Base-by-base conservation (phyloP, 371 early-diverging fungal species). In the Smittium mucronatum region DNA sequence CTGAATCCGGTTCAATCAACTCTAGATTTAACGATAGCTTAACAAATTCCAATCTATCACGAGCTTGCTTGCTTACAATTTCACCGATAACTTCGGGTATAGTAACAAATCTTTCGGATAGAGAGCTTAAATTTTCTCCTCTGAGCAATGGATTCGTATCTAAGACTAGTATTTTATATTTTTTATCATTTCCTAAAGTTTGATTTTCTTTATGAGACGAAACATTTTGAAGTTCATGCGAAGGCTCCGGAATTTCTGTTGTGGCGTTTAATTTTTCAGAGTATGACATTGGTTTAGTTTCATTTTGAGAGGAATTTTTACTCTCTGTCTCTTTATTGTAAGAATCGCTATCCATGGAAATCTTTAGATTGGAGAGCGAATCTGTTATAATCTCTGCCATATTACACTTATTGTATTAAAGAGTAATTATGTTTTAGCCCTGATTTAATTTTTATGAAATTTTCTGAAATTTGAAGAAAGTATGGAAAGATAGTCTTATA, bases 21-120 rank as follows among this genome's bases (percentile, higher is more conserved):
- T 84, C 70, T 32, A 93, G 75, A 64, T 89, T 87, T 58, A 64
- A 61, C 29, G 58, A 68, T 73, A 90, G 30, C 83, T 59, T 88
- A 83, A 70, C 88, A 75, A 68, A 82, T 72, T 73, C 80, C n/a
- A 92, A 75, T 32, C 81, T 83, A 33, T 89, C 86, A 33, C 89
- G 80, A 5, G 93, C 82, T 32, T 86, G 83, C 67, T 76, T 77
- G 81, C 94, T 94, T 35, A 90, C 82, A 67, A 97, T 81, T 82
- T 97, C 98, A 47, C 75, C 77, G 32, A 94, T 64, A 5, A 97
- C 94, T 74, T 95, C 95, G 15, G 93, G 92, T 33, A 90, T 83
- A 30, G 96, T 93, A 68, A 86, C 86, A 69, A 93, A 89, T 34
- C 86, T 83, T 35, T 86, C 82, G 5, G 34, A 16, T n/a, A 36